Conservation (phyloP, 345 rosid genomes). For the Gossypium stocksii region DNA sequence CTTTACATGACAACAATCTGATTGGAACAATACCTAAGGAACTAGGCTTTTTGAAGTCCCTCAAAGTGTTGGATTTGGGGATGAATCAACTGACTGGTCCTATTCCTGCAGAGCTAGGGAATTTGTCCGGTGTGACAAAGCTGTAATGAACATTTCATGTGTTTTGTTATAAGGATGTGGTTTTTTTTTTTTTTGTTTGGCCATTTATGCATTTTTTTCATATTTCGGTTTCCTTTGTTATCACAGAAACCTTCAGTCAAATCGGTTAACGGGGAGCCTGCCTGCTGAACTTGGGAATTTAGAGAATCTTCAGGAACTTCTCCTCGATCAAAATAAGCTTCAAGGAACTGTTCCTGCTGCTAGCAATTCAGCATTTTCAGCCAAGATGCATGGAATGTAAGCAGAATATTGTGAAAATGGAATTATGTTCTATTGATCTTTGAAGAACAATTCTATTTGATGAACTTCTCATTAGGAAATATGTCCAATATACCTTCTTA, state of each 20-base stretch:
- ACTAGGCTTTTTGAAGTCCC: constrained; percentile 67
- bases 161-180: constrained; percentile 2
- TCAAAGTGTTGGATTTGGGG: constrained; percentile 85
- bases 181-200: background rate
- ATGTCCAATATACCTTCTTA: background rate
- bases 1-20: constrained; percentile 63
- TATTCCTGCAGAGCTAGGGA: constrained; percentile 80
- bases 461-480: background rate
- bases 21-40: constrained; percentile 85
- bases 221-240: constrained; percentile 8
- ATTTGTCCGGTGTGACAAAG: constrained; percentile 43
- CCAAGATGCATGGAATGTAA: constrained; percentile 48
- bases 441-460: background rate
- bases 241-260: constrained; percentile 87
- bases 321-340: constrained; percentile 80
- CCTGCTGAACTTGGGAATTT: constrained; percentile 79
- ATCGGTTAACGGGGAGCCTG: constrained; percentile 77
- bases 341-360: constrained; percentile 73
- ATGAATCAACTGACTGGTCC: constrained; percentile 73
- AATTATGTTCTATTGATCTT: background rate
- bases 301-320: constrained; percentile 70
- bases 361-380: constrained; percentile 26
- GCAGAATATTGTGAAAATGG: constrained; percentile 20
- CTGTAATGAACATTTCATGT: constrained; percentile 40
- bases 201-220: constrained; percentile 2